Evolutionary conservation across 139 green algal species (phyloP).

Genomic region (Choricystis sp.): DNA sequence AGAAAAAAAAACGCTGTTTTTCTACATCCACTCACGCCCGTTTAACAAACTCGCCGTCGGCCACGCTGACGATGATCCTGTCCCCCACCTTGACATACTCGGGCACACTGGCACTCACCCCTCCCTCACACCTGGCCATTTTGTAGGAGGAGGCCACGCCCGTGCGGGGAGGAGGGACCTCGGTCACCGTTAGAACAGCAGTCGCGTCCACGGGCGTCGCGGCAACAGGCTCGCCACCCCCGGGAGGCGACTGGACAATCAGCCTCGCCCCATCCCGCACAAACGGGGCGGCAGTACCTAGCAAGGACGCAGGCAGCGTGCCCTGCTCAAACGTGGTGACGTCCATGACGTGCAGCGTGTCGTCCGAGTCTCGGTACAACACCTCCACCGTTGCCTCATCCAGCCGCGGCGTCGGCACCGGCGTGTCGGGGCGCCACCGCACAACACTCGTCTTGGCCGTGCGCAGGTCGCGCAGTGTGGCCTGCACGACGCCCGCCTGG

Average conservation of each 20-base stretch:
- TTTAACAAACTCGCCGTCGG: not conserved
- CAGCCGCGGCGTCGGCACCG: not conserved
- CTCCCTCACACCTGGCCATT: not conserved
- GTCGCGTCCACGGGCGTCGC: not conserved
- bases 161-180: not conserved
- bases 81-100: not conserved
- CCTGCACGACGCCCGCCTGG: not conserved
- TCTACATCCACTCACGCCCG: not conserved
- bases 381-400: not conserved
- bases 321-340: not conserved
- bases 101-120: not conserved
- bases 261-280: not conserved
- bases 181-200: not conserved
- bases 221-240: not conserved
- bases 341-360: too few species aligned
- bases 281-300: not conserved
- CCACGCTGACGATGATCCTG: not conserved
- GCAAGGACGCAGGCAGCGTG: too few species aligned
- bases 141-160: not conserved
- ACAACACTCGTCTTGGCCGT: not conserved
- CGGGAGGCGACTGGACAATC: not conserved
- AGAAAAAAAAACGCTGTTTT: not conserved
- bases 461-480: not conserved
- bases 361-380: not conserved
- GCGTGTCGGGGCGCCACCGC: not conserved